Evolutionary conservation across 345 rosid species (phyloP), one percentile per base, ranked within the genome.

Genomic region (Eutrema heterophyllum): DNA sequence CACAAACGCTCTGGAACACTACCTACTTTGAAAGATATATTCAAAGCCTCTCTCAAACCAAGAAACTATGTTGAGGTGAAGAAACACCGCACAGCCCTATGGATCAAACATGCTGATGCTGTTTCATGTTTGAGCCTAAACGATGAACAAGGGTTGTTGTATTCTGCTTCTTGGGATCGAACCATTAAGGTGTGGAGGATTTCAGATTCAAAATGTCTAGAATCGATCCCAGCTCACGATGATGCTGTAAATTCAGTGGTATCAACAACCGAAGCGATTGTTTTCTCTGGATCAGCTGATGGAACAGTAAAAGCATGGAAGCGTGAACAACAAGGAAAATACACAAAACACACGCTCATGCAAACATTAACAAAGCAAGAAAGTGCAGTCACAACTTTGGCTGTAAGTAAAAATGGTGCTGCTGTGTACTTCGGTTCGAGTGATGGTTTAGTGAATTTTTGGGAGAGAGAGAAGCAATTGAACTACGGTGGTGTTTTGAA

Each of bases 61-160:
- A 86, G 96, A 81, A 88, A 88, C 72, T 91, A 91, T 63, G 85
- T 93, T 26, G 97, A 89, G 77, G 91, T 82, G 26, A 85, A 87
- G 64, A 81, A 84, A 72, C 83, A 82, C 57, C 88, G 89, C 3
- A 80, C 88, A 0, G 79, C 92, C 5, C 90, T 93, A 15, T 93
- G 98, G 98, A 93, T 93, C 83, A 91, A 87, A 79, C 98, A 93
- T 63, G 87, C 90, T 0, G 98, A 93, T 57, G 96, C 98, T 0
- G 79, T 93, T 40, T 91, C 97, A 0, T 93, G 95, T 76, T 80
- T 93, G 71, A 85, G 94, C 83, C 65, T 93, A 72, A 87, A 80
- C 50, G 85, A 74, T 75, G 96, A 89, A 4, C 71, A 71, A 5
- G 92, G 95, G 4, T 76, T 89, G 52, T 65, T 93, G 62, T 93